Evolutionary conservation across 306 rosid species (phyloP).

Genomic region (Cucumis melo): DNA sequence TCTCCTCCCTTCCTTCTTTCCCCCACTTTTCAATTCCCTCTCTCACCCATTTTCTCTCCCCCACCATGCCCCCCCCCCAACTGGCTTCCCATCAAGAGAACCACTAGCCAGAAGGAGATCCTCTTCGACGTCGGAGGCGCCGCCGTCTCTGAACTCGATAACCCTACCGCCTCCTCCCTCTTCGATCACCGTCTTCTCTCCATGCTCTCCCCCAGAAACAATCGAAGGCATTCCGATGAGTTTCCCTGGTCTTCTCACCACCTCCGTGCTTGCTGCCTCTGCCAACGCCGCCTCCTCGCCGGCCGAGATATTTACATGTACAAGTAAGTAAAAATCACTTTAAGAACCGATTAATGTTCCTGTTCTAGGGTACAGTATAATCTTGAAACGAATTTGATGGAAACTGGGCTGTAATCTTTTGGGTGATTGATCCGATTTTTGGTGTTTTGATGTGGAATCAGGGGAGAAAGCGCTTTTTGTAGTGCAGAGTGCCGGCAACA

Average conservation of each 20-base stretch:
- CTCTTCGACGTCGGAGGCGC: slow-evolving; percentile 34
- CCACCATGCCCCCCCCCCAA: slow-evolving; percentile 67
- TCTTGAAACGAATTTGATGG: background rate
- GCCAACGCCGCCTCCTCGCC: slow-evolving; percentile 5
- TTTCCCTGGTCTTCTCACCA: background rate
- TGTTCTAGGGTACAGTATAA: background rate
- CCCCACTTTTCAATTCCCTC: background rate
- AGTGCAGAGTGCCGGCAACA: slow-evolving; percentile 8
- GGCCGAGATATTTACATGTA: slow-evolving; percentile 15
- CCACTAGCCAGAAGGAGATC: slow-evolving; percentile 67
- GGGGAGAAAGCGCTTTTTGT: slow-evolving; percentile 12
- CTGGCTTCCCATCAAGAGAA: slow-evolving; percentile 62
- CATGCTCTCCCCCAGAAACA: slow-evolving; percentile 4
- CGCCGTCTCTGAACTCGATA: background rate
- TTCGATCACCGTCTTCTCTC: background rate
- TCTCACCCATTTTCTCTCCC: background rate
- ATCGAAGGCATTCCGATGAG: slow-evolving; percentile 6
- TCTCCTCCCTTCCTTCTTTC: background rate
- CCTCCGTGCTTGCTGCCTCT: slow-evolving; percentile 4
- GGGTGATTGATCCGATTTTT: background rate
- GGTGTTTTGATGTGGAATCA: background rate
- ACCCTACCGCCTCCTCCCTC: slow-evolving; percentile 4
- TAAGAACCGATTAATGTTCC: background rate
- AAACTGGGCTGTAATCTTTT: background rate
- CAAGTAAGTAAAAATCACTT: slow-evolving; percentile 1